Evolutionary conservation across 2,329 filamentous ascomycete genomes (phyloP), one percentile per base, ranked within the genome.

Genomic region (Diaporthe citri): DNA sequence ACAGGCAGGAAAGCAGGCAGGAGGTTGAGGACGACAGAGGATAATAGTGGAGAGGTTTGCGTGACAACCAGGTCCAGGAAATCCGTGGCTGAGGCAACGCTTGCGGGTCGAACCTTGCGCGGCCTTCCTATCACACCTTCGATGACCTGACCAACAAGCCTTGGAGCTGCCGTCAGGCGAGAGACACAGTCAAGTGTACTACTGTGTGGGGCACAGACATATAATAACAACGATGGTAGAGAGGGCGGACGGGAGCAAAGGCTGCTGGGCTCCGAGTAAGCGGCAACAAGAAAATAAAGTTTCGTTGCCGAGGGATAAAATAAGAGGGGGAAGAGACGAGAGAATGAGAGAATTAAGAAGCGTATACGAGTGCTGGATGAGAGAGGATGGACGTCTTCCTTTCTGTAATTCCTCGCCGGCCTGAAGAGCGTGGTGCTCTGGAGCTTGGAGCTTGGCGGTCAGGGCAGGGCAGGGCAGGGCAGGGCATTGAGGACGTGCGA

Each of bases 381-480:
- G 34, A 64, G 34, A 64, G 57, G 71, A 43, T 39, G 71, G 39
- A n/a, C 25, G 71, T 72, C 57, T 41, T 56, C 43, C 71, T 59
- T 64, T 72, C 25, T 56, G 60, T 52, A 64, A 34, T 34, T 46
- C 57, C 17, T 62, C 57, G 36, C 17, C 36, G 57, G 46, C 71
- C 17, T 52, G 59, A 43, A 64, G 57, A 72, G 46, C 46, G 55
- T 72, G 43, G 70, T 59, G 52, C 52, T 71, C 67, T 71, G 36
- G 46, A 41, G n/a, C 64, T 72, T 71, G 36, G 46, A 41, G n/a
- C 64, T 72, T 55, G 71, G 57, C 71, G 71, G 71, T 72, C 64
- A 69, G 64, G 48, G 64, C 64, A 39, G 64, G 48, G 64, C 64
- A 39, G 64, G 64, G 36, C 48, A 55, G n/a, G 34, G 17, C 64